These are phyloP conservation scores for Cucumis cinereus DNA, from an alignment of 306 rosid genomes.

Conservation along the genomic window DNA sequence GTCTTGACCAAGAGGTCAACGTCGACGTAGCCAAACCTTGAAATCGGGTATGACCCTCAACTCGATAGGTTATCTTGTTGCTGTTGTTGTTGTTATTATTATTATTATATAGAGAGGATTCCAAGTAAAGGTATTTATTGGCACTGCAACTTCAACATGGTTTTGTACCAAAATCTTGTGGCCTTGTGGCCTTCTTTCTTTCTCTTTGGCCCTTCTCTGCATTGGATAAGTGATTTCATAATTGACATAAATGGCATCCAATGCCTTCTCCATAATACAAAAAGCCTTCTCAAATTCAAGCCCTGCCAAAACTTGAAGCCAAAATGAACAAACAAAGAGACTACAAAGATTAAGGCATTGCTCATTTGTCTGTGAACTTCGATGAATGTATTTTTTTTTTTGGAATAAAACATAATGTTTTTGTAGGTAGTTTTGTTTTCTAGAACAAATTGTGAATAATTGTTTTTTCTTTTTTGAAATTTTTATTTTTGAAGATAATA, in stretches of 20 bases:
- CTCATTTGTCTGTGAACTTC: too few species aligned
- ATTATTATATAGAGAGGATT: background rate
- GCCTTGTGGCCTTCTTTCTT: background rate
- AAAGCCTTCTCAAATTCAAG: background rate
- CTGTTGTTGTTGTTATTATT: too few species aligned
- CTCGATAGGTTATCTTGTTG: too few species aligned
- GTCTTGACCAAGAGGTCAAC: too few species aligned
- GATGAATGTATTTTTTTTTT: too few species aligned
- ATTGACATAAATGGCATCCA: conserved; percentile 1
- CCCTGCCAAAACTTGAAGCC: background rate
- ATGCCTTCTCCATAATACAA: background rate
- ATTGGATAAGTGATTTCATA: background rate
- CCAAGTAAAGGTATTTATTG: background rate
- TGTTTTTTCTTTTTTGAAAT: too few species aligned
- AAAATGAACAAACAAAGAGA: background rate
- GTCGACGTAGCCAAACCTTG: too few species aligned
- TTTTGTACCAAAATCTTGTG: background rate
- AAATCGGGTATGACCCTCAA: too few species aligned
- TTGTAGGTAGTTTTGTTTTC: too few species aligned
- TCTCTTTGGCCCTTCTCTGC: background rate
- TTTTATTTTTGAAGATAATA: too few species aligned
- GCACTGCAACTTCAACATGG: background rate
- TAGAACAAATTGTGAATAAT: too few species aligned
- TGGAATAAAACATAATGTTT: too few species aligned
- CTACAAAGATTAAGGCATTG: background rate